Evolutionary conservation across 306 rosid species (phyloP).

Genomic region (Cicer yamashitae): DNA sequence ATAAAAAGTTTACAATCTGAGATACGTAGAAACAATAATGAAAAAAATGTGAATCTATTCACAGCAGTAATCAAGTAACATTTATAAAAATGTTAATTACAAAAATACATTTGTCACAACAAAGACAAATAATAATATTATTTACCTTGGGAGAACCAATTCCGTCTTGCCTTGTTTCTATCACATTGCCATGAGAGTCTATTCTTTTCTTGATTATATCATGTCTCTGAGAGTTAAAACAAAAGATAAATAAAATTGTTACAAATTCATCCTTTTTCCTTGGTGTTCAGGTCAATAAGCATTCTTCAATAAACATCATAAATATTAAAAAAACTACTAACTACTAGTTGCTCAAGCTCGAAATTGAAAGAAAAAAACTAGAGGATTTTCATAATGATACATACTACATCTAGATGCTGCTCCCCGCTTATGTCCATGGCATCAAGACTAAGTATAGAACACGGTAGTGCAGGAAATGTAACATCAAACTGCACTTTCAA

Average conservation of each 20-base stretch:
- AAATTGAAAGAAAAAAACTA: neutral
- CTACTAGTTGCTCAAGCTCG: neutral
- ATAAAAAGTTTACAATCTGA: neutral
- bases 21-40: neutral
- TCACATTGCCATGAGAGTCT: constrained; percentile 87
- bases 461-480: constrained; percentile 91
- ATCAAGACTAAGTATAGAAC: constrained; percentile 92
- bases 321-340: neutral
- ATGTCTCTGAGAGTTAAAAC: constrained; percentile 69
- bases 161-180: constrained; percentile 87
- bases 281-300: neutral
- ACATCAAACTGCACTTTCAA: constrained; percentile 92
- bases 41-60: constrained; percentile 4
- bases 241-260: constrained; percentile 28
- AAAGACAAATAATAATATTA: constrained; percentile 10
- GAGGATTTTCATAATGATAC: constrained; percentile 38
- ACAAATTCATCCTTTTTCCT: constrained; percentile 7
- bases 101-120: neutral
- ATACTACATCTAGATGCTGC: constrained; percentile 94
- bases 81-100: constrained; percentile 17
- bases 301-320: neutral
- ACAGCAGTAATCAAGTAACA: neutral
- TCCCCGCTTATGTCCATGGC: constrained; percentile 99
- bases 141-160: constrained; percentile 92
- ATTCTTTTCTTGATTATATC: constrained; percentile 91